Evolutionary conservation across 2,329 filamentous ascomycete genomes (phyloP), one percentile per base, ranked within the genome.

Genomic region (Arthrinium phaeospermum): DNA sequence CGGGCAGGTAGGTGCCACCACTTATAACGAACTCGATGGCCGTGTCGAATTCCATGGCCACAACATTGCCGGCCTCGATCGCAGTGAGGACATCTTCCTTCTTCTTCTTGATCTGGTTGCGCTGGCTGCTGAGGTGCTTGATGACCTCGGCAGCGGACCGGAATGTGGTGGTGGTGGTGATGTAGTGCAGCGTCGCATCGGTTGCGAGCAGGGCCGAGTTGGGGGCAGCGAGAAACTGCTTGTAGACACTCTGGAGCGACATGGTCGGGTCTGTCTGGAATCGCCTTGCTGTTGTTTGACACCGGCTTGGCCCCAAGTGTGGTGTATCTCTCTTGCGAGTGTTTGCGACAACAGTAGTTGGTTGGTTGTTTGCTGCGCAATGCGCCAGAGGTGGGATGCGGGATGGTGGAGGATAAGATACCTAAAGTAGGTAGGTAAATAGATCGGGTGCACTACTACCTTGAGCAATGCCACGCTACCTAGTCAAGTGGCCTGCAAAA

Each of bases 1-100:
- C 91, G 6, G 96, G 96, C 71, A 98, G 89, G 84, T 96, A 98
- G 75, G 92, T 89, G 75, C 95, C 96, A 76, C 96, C 96, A 75
- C 93, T 91, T 74, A 88, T 91, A 72, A 91, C 81, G 81, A 99
- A 98, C 80, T 97, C 93, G 68, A 98, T 84, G 1, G 91, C 91
- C 34, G 94, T 96, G 79, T 97, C 93, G 68, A 95, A 87, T 83
- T 98, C 95, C 73, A 94, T 80, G 71, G 91, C 93, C 75, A 97
- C 83, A 64, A 91, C 89, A 81, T 91, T 88, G 71, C 87, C 81
- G 74, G 91, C 91, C 80, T 98, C 93, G 70, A 98, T 88, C 37
- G 89, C 86, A 79, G 90, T 91, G 75, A 98, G 85, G 70, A 96
- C 83, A 61, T 92, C 92, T 82, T 98, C 91, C 77, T 92, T 91